Percentiles rank a stretch among this genome's conserved stretches.
Evolutionary conservation across 2,329 filamentous ascomycete genomes (phyloP).

Genomic region (Aspergillus sp.): DNA sequence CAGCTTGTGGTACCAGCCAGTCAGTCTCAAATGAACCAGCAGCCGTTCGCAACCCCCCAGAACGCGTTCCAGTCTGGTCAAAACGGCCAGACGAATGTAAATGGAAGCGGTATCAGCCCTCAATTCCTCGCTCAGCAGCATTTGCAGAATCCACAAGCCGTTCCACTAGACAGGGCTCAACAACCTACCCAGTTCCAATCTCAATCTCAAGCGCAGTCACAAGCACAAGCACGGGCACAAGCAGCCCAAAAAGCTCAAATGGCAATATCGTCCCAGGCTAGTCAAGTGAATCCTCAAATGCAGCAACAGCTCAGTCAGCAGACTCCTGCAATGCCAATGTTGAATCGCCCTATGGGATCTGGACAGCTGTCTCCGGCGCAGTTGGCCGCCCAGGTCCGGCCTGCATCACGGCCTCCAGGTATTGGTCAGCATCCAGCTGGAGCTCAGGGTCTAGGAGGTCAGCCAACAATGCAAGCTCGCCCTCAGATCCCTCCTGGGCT

Average conservation of each 20-base stretch:
- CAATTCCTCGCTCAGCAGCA: conserved; percentile 41
- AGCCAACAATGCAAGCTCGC: conserved; percentile 27
- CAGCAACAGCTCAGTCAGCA: conserved; percentile 36
- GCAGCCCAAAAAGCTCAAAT: conserved; percentile 44
- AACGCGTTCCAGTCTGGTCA: conserved; percentile 38
- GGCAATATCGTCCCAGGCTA: conserved; percentile 42
- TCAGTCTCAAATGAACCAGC: conserved; percentile 47
- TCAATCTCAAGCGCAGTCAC: conserved; percentile 35
- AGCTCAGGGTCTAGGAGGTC: conserved; percentile 20
- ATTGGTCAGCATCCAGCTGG: conserved; percentile 27
- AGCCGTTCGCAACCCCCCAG: conserved; percentile 36
- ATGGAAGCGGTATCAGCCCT: conserved; percentile 32
- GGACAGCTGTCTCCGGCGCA: conserved; percentile 35
- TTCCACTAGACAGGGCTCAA: conserved; percentile 38
- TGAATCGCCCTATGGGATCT: conserved; percentile 39
- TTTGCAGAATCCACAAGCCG: conserved; percentile 37
- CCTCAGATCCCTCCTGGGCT: conserved; percentile 29
- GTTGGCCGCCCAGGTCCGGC: conserved; percentile 26
- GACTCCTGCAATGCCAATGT: conserved; percentile 36
- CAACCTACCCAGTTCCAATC: conserved; percentile 29
- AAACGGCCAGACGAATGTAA: conserved; percentile 31
- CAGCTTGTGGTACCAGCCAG: conserved; percentile 62
- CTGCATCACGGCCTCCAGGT: conserved; percentile 28
- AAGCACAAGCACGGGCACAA: conserved; percentile 37
- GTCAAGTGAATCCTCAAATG: conserved; percentile 36